Percentiles rank a stretch among this genome's conserved stretches.
These are phyloP conservation scores for Pholiota microspora DNA, from an alignment of 768 basidiomycete species.

Conservation along the genomic window DNA sequence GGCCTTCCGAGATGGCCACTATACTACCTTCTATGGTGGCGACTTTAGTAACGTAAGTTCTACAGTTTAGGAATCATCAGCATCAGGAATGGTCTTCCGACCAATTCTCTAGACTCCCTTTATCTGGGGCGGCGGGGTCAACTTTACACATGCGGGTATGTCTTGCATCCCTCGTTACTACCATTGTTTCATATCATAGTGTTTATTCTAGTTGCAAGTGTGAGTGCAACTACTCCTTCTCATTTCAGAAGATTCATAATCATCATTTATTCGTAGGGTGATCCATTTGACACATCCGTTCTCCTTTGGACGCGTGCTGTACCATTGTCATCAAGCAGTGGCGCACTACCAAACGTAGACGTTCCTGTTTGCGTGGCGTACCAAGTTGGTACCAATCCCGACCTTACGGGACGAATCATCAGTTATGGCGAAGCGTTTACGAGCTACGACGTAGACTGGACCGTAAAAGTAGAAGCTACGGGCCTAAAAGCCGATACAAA, in stretches of 20 bases:
- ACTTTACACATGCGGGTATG: conserved; percentile 47
- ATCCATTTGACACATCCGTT: conserved; percentile 52
- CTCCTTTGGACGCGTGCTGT: conserved; percentile 58
- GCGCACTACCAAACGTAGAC: conserved; percentile 41
- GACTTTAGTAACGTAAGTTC: conserved; percentile 45
- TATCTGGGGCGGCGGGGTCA: conserved; percentile 48
- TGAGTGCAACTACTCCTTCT: conserved; percentile 21
- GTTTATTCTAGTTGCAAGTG: conserved; percentile 40
- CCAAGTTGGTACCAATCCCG: conserved; percentile 37
- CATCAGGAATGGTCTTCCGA: background rate
- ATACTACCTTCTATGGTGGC: conserved; percentile 46
- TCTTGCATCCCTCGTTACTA: background rate
- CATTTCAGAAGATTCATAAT: background rate
- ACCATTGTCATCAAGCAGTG: conserved; percentile 26
- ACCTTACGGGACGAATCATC: conserved; percentile 31
- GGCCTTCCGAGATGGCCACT: conserved; percentile 46
- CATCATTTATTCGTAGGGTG: conserved; percentile 35
- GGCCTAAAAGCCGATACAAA: conserved; percentile 47
- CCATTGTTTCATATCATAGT: background rate
- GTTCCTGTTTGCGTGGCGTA: conserved; percentile 51
- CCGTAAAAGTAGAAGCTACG: conserved; percentile 57
- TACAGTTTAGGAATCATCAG: background rate
- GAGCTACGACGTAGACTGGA: conserved; percentile 57
- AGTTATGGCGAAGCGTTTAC: conserved; percentile 52
- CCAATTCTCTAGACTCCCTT: conserved; percentile 33